A percentile compares a stretch with the other conserved stretches of the same genome.
Conservation (phyloP, 257 asterid species). For the Coffea eugenioides region DNA sequence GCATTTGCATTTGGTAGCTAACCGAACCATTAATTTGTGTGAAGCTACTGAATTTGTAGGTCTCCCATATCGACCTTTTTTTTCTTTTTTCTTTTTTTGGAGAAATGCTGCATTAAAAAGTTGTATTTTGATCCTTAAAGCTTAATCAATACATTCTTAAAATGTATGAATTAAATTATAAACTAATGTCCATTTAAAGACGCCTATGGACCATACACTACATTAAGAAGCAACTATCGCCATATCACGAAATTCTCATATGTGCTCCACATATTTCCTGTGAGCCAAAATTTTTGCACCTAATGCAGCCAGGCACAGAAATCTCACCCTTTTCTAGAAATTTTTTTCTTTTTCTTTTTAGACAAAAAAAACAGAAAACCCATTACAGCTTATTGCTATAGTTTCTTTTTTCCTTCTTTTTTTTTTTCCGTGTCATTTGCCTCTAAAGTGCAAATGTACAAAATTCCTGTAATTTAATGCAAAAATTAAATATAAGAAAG, state of each 20-base stretch:
- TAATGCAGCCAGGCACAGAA: not conserved
- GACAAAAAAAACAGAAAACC: not conserved
- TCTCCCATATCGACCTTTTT: not conserved
- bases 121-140: not conserved
- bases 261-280: not conserved
- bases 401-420: too few species aligned
- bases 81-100: too few species aligned
- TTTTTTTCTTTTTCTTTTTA: too few species aligned
- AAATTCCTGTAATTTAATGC: not conserved
- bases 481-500: not conserved
- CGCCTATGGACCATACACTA: not conserved
- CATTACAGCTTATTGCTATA: not conserved
- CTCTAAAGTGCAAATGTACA: not conserved
- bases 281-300: not conserved
- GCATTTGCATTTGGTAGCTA: too few species aligned
- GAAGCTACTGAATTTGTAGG: not conserved
- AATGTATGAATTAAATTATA: not conserved
- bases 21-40: too few species aligned
- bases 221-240: not conserved
- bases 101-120: not conserved
- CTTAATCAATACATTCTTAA: not conserved
- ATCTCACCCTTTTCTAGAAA: not conserved
- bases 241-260: not conserved
- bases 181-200: not conserved
- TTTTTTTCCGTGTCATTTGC: too few species aligned